Base-by-base conservation (phyloP, 2,329 filamentous ascomycete species). In the Chaetomiaceae sp. region DNA sequence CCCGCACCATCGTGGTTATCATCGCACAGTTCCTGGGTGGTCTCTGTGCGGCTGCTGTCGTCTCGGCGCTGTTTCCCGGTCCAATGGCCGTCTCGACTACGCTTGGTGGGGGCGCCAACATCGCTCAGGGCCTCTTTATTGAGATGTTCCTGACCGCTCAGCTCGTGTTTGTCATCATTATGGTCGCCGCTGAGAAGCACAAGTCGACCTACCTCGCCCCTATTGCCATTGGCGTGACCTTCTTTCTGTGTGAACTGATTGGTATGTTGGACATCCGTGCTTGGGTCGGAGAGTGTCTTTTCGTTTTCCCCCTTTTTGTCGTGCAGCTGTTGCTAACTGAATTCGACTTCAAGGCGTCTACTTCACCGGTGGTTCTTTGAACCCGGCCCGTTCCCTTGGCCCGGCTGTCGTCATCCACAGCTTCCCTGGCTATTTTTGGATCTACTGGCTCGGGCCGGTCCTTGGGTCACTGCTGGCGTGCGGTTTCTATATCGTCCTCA, bases 161-260 rank as follows among this genome's bases (percentile, higher is more conserved):
- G 60, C 69, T 84, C 14, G 73, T 83, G 10, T 75, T 83, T 51
- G 75, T 79, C 6, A 75, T 83, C 50, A 74, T 82, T 62, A 85
- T 86, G 80, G 69, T 86, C 30, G 82, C 82, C 1, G 76, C 73
- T 3, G 82, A 86, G 61, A 86, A 87, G 65, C 82, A 85, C 60
- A 79, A 78, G 55, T 78, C 77, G 5, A 87, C 83, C 0, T 86
- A 76, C 60, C 66, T 86, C 3, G 84, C 83, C 0, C 84, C 84
- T 0, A 66, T 87, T 0, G 83, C 80, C 0, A 86, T 88, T 56
- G 84, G 84, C 0, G 65, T 87, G 2, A 69, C 82, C 0, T 71
- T 87, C 16, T 86, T 87, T 60, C 71, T 87, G 21, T 64, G 65
- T 0, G 56, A 70, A 58, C 57, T 71, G 23, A 58, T 65, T 10